These are phyloP conservation scores for Monascus ruber DNA, from an alignment of 2,329 filamentous ascomycete genomes.

Conservation along the genomic window DNA sequence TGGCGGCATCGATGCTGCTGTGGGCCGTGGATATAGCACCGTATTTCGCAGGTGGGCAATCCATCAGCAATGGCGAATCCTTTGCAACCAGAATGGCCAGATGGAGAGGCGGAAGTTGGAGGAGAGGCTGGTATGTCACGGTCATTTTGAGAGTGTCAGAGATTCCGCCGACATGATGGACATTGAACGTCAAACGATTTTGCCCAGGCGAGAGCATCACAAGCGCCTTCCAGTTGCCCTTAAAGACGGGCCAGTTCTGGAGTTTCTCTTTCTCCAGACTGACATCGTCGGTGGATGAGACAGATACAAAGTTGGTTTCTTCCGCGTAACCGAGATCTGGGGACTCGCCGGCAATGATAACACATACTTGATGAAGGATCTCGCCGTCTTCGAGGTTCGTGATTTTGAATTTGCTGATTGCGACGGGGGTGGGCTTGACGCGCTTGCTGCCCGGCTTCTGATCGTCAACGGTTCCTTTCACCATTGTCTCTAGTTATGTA, in stretches of 20 bases:
- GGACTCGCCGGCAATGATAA: no score
- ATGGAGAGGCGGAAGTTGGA: constrained; percentile 11
- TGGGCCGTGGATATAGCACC: constrained; percentile 9
- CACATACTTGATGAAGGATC: no score
- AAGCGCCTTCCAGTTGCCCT: constrained; percentile 9
- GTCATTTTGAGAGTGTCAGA: constrained; percentile 5
- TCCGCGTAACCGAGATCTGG: no score
- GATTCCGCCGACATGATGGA: constrained; percentile 1
- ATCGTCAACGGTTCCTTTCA: no score
- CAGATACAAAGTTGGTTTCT: no score
- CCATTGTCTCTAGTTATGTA: no score
- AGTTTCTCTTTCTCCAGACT: background rate
- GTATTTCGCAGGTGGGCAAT: constrained; percentile 9
- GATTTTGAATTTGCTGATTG: no score
- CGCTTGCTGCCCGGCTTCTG: no score
- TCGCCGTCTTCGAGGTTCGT: no score
- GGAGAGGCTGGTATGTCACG: constrained; percentile 8
- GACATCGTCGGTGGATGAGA: no score
- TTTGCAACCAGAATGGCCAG: constrained; percentile 11
- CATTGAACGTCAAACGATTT: constrained; percentile 7
- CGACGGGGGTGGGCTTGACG: no score
- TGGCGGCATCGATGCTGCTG: constrained; percentile 8
- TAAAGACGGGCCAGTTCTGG: constrained; percentile 7
- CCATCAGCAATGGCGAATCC: constrained; percentile 11
- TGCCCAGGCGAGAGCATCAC: constrained; percentile 8